These are phyloP conservation scores for Nakataea oryzae DNA, from an alignment of 2,329 filamentous ascomycete species.

Conservation along the genomic window DNA sequence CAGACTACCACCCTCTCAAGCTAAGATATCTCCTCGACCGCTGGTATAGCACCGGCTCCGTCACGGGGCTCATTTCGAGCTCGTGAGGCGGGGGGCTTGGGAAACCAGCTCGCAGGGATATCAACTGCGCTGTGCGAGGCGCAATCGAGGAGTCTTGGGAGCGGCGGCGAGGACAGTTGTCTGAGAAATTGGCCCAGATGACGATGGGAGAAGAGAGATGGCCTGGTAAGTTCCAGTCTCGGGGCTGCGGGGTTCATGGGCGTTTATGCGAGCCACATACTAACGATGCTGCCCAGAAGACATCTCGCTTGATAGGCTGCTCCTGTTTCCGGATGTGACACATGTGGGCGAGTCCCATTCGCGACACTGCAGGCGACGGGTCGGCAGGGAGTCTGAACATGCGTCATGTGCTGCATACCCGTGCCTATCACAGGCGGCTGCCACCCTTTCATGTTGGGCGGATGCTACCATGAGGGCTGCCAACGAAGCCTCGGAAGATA, in stretches of 20 bases:
- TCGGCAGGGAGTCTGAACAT: background rate
- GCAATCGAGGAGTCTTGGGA: background rate
- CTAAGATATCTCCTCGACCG: constrained; percentile 4
- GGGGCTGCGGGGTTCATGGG: background rate
- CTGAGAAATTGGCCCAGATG: too few species aligned
- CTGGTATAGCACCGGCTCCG: background rate
- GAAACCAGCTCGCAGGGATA: background rate
- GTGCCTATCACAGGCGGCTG: background rate
- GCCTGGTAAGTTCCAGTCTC: background rate
- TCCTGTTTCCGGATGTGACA: background rate
- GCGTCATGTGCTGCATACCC: background rate
- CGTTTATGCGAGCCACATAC: background rate
- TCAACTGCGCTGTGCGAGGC: too few species aligned
- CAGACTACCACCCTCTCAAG: background rate
- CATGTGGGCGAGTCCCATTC: background rate
- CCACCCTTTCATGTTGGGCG: background rate
- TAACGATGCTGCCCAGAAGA: background rate
- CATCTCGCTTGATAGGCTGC: background rate
- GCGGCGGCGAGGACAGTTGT: background rate
- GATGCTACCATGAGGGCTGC: background rate
- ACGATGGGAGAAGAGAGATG: background rate
- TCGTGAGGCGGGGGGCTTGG: background rate
- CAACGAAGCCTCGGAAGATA: background rate
- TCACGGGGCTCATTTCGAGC: constrained; percentile 1
- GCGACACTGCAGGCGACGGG: too few species aligned